Evolutionary conservation across 345 rosid genomes (phyloP).

Genomic region (Camelina neglecta): DNA sequence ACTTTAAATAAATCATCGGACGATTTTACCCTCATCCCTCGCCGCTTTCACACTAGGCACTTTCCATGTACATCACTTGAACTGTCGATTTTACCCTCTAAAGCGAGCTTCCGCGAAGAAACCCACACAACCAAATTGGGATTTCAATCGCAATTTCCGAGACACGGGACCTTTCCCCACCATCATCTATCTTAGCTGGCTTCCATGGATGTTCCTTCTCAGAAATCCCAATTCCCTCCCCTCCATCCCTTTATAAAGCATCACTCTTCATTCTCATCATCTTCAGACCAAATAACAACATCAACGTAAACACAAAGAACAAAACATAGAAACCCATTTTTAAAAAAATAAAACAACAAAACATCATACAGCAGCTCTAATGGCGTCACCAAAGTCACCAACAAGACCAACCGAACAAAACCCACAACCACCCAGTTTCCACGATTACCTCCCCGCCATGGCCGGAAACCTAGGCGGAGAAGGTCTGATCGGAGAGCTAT

Average conservation of each 20-base stretch:
- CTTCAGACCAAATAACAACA: neutral
- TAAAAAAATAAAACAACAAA: neutral
- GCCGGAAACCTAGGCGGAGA: conserved; percentile 83
- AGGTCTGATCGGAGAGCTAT: conserved; percentile 71
- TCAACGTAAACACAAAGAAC: neutral
- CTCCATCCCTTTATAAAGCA: conserved; percentile 23
- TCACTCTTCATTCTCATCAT: neutral
- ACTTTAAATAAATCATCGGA: conserved; percentile 6
- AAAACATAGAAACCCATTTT: neutral
- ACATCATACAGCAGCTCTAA: conserved; percentile 12
- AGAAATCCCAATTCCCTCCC: conserved; percentile 46
- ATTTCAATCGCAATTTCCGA: neutral
- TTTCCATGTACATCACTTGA: neutral
- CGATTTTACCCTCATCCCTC: conserved; percentile 19
- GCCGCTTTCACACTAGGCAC: neutral
- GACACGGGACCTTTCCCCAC: conserved; percentile 31
- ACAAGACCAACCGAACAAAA: conserved; percentile 44
- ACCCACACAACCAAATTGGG: neutral
- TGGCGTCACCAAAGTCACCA: conserved; percentile 47
- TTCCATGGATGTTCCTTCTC: conserved; percentile 52
- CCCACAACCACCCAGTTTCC: conserved; percentile 48
- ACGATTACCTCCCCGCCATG: conserved; percentile 77
- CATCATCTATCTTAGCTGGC: conserved; percentile 50
- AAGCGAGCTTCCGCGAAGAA: conserved; percentile 50
- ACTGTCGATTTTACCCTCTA: conserved; percentile 32